phyloP scores from a whole-genome alignment of 768 basidiomycete species.

The Boletus eberwhitei region DNA sequence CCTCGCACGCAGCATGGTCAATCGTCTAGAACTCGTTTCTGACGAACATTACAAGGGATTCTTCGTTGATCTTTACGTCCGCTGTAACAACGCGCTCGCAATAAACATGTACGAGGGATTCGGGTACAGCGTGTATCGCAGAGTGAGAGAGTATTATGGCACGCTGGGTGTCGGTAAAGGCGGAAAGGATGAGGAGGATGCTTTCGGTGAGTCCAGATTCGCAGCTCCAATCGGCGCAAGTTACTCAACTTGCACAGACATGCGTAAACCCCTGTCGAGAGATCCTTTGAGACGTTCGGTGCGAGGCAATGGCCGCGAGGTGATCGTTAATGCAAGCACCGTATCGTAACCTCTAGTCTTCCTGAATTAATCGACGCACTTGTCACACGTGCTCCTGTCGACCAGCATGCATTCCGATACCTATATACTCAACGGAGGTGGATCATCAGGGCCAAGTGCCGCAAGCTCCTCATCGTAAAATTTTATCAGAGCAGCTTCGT shows the following conservation, averaged over 20 bases:
- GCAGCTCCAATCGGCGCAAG: not conserved
- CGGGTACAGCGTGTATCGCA: conserved; percentile 89
- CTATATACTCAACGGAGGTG: conserved; percentile 44
- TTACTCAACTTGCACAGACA: conserved; percentile 35
- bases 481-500: conserved; percentile 45
- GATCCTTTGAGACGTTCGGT: conserved; percentile 63
- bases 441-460: conserved; percentile 42
- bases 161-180: conserved; percentile 71
- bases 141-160: conserved; percentile 89
- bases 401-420: conserved; percentile 10
- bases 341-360: conserved; percentile 31
- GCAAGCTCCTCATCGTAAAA: conserved; percentile 78
- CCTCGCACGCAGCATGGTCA: conserved; percentile 85
- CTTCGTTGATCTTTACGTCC: conserved; percentile 96
- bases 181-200: conserved; percentile 84
- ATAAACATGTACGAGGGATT: conserved; percentile 90
- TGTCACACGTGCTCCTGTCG: conserved; percentile 7
- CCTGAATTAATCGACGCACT: not conserved
- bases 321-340: conserved; percentile 49
- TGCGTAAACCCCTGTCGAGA: conserved; percentile 72
- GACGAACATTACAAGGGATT: conserved; percentile 77
- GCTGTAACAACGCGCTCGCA: conserved; percentile 81
- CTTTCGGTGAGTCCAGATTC: conserved; percentile 66
- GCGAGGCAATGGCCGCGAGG: conserved; percentile 67
- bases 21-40: conserved; percentile 79